Evolutionary conservation across 2,329 filamentous ascomycete species (phyloP), one percentile per base, ranked within the genome.

Genomic region (Didymella arachidicola): DNA sequence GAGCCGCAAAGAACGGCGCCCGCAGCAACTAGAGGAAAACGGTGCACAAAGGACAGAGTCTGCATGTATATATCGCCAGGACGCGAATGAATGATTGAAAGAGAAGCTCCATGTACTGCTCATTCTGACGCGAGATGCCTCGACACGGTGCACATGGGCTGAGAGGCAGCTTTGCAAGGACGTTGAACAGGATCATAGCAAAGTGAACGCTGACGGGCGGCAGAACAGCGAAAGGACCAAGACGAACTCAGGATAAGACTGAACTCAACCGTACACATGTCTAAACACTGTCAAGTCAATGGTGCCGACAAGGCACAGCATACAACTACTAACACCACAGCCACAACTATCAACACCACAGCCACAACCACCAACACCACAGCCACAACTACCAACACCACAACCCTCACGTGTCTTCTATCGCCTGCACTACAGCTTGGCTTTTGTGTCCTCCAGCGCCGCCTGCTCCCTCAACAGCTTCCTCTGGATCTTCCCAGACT

Each of bases 1-100:
- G 93, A 76, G 93, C 87, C 68, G 88, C 91, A 60, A 96, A 96
- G 86, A 87, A 82, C 59, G 93, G 92, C 62, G 88, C 86, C 73
- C 87, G 94, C 79, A 96, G 91, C 84, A 97, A 97, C 81, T 97
- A 39, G 42, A 38, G 12, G 25, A 18, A n/a, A 32, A 14, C 8
- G 30, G 30, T 12, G 48, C 16, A 44, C 41, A 41, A 38, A 22
- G 22, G 34, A 42, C 19, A 22, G 26, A n/a, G 42, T 32, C 45
- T 45, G 68, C 70, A 69, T 75, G 70, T 76, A 74, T 66, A 74
- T 75, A 75, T 51, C 46, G 55, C 67, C 70, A 66, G 46, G 18
- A n/a, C 12, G 34, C 36, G 36, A 39, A 39, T 39, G 16, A 56
- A 38, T 44, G 39, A 42, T 42, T 26, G 12, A 42, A 25, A 25